Evolutionary conservation across 2,329 filamentous ascomycete genomes (phyloP).

Genomic region (Ceratocystiopsis minuta): DNA sequence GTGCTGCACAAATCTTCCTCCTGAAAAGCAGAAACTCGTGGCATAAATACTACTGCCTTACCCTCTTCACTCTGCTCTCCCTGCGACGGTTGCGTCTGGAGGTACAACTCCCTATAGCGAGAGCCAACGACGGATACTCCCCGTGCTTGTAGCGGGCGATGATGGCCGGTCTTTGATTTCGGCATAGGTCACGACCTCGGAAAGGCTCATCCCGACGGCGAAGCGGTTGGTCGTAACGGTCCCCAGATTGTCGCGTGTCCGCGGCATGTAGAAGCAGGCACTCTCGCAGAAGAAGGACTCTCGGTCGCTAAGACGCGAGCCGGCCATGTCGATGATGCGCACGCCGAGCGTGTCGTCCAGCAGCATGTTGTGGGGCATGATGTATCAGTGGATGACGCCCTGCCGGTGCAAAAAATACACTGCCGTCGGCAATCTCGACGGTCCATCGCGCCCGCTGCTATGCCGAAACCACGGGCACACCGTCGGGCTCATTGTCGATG

Average conservation of each 20-base stretch:
- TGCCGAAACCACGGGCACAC: not conserved
- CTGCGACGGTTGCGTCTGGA: too few species aligned
- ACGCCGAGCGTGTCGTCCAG: not conserved
- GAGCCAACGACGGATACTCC: too few species aligned
- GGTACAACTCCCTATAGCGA: too few species aligned
- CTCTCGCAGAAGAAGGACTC: not conserved
- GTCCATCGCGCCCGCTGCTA: not conserved
- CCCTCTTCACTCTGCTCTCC: too few species aligned
- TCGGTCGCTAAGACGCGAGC: not conserved
- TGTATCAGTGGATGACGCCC: slow-evolving; percentile 2
- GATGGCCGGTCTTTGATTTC: too few species aligned
- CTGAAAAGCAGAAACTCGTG: too few species aligned
- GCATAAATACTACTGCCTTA: too few species aligned
- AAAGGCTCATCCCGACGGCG: too few species aligned
- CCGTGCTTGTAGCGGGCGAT: too few species aligned
- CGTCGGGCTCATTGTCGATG: not conserved
- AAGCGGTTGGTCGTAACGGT: too few species aligned
- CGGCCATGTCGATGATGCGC: slow-evolving; percentile 2
- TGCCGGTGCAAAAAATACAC: not conserved
- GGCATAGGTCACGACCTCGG: not conserved
- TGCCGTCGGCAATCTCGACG: slow-evolving; percentile 1
- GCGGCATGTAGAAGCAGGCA: not conserved
- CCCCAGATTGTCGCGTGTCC: not conserved
- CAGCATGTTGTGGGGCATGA: slow-evolving; percentile 2
- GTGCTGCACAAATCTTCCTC: too few species aligned